Conservation (phyloP, 352 stramenopile species). For the Globisporangium radiosum region DNA sequence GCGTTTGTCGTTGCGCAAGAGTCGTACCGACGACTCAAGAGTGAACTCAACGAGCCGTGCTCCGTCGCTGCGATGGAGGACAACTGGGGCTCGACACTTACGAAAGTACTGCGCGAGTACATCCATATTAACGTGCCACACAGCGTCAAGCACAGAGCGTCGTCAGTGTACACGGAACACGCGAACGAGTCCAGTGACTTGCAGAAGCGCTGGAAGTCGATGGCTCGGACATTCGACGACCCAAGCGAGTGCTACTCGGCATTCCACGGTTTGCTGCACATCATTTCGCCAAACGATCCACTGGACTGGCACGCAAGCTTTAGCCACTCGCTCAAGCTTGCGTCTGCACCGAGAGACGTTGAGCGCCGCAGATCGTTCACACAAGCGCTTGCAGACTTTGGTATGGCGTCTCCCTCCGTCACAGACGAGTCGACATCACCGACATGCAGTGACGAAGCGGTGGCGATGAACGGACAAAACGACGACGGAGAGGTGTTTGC, state of each 20-base stretch:
- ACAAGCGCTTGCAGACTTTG: neutral
- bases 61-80: neutral
- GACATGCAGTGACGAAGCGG: neutral
- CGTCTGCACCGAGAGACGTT: neutral
- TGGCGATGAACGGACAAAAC: neutral
- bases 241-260: slow-evolving; percentile 7
- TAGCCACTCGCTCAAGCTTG: neutral
- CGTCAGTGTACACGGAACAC: neutral
- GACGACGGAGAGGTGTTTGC: no score
- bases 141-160: neutral
- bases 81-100: slow-evolving; percentile 1
- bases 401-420: neutral
- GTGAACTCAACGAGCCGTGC: neutral
- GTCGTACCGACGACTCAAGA: slow-evolving; percentile 5
- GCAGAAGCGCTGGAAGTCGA: neutral
- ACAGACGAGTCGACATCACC: neutral
- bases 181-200: neutral
- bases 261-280: slow-evolving; percentile 9
- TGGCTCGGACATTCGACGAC: slow-evolving; percentile 1
- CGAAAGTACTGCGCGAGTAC: neutral
- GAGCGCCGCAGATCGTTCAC: neutral
- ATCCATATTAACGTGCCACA: no score
- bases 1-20: slow-evolving; percentile 3
- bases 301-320: slow-evolving; percentile 12
- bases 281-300: slow-evolving; percentile 9